phyloP scores from a whole-genome alignment of 345 rosid species.

The Citrus medica region DNA sequence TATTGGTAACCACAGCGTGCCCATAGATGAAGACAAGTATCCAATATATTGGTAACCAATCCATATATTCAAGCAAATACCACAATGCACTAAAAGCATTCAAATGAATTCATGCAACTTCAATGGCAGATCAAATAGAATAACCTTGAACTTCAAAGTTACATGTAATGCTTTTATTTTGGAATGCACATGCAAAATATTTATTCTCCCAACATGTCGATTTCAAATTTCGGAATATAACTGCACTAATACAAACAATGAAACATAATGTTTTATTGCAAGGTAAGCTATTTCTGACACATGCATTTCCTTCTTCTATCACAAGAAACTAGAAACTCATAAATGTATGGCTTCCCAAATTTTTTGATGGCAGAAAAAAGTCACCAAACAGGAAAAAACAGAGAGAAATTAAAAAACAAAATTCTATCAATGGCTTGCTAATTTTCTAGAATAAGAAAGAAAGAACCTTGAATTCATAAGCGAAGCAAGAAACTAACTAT shows the following conservation, averaged over 20 bases:
- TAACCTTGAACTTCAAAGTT: neutral
- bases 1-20: neutral
- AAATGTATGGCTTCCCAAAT: neutral
- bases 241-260: neutral
- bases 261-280: too few relatives aligned
- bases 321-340: neutral
- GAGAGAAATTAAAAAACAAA: too few relatives aligned
- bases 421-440: too few relatives aligned
- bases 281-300: neutral
- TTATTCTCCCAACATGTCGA: neutral
- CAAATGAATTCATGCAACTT: neutral
- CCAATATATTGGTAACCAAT: neutral
- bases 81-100: neutral
- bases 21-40: neutral
- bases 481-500: neutral
- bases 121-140: neutral
- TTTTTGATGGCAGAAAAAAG: neutral
- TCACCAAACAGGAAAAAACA: neutral
- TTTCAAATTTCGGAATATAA: neutral
- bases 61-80: neutral
- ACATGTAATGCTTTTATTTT: neutral
- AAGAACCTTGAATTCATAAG: neutral
- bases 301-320: neutral
- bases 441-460: too few relatives aligned
- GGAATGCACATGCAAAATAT: neutral